These are phyloP conservation scores for Amoebophrya sp. DNA, from an alignment of 169 alveolate genomes.

Conservation along the genomic window DNA sequence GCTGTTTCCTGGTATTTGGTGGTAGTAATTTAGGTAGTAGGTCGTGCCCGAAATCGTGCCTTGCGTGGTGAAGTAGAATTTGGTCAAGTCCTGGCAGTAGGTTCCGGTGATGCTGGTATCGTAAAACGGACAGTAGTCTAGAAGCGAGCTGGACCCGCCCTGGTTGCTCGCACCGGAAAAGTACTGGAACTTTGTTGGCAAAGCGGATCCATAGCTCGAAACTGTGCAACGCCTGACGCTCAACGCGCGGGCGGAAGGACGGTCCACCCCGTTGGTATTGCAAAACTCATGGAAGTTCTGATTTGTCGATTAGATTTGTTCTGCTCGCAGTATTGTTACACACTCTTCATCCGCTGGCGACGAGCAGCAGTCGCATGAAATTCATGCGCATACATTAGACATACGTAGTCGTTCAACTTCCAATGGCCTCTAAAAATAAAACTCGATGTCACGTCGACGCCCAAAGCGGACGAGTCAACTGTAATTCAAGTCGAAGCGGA, in stretches of 20 bases:
- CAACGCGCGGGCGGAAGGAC: not conserved
- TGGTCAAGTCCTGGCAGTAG: not conserved
- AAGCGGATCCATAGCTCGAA: not conserved
- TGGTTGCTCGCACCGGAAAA: not conserved
- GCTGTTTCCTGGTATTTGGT: not conserved
- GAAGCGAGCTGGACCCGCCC: not conserved
- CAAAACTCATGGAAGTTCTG: slow-evolving; percentile 2
- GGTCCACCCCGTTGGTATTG: not conserved
- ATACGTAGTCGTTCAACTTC: too few relatives aligned
- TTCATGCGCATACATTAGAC: too few relatives aligned
- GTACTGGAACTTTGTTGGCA: not conserved
- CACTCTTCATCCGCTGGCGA: too few relatives aligned
- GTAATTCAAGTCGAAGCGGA: too few relatives aligned
- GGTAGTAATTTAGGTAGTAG: slow-evolving; percentile 7
- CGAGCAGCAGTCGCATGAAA: too few relatives aligned
- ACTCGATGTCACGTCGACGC: too few relatives aligned
- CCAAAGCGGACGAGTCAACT: too few relatives aligned
- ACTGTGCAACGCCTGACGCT: not conserved
- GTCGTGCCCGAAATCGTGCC: not conserved
- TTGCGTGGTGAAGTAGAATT: not conserved
- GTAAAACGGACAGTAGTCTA: not conserved
- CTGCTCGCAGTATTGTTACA: not conserved
- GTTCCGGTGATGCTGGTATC: not conserved
- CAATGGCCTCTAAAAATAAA: too few relatives aligned
- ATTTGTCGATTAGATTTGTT: not conserved